Percentiles rank a stretch among this genome's conserved stretches.
phyloP scores from a whole-genome alignment of 257 asterid genomes.

The Solanum piurae region DNA sequence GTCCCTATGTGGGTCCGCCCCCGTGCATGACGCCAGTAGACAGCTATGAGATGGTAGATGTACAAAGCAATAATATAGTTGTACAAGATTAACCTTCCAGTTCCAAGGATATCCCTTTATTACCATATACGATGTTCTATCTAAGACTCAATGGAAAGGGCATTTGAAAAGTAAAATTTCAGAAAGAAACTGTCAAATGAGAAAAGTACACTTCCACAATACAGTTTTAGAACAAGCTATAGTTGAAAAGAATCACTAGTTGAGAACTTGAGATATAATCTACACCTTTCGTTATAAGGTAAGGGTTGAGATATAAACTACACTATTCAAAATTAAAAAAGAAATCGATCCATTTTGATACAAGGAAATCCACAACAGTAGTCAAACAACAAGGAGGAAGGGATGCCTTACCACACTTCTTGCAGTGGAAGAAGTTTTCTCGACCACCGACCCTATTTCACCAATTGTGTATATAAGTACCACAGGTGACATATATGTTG shows the following conservation, averaged over 20 bases:
- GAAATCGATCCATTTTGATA: not conserved
- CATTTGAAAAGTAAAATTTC: not conserved
- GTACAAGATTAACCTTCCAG: not conserved
- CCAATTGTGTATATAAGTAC: conserved; percentile 6
- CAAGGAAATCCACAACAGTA: not conserved
- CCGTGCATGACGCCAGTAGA: not conserved
- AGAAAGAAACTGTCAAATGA: not conserved
- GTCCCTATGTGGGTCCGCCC: not conserved
- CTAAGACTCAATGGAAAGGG: not conserved
- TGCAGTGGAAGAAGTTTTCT: conserved; percentile 82
- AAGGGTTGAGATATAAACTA: not conserved
- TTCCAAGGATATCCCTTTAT: not conserved
- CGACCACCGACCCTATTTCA: conserved; percentile 80
- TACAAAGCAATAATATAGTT: not conserved
- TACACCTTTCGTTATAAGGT: not conserved
- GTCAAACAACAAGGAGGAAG: not conserved
- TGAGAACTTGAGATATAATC: not conserved
- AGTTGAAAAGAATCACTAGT: not conserved
- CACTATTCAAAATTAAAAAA: not conserved
- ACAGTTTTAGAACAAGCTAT: not conserved
- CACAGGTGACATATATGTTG: not conserved
- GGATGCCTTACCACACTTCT: conserved; percentile 64
- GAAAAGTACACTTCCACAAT: not conserved
- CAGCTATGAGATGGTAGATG: not conserved
- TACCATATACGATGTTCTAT: not conserved